Conservation (phyloP, 1,284 basidiomycete genomes). For the Fomes fomentarius region DNA sequence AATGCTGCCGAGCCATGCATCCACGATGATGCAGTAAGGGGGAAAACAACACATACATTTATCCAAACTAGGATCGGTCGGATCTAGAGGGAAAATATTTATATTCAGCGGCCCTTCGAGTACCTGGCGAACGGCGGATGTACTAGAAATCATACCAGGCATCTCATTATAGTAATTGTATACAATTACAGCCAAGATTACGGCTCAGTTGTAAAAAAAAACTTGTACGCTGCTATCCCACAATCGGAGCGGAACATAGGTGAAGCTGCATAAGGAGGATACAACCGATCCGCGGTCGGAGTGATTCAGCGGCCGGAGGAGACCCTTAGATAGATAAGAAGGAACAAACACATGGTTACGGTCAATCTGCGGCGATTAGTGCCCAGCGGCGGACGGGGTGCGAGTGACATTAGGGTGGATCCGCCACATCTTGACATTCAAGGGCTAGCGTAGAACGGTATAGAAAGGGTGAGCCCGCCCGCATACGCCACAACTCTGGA, state of each 20-base stretch:
- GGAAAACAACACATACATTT: neutral
- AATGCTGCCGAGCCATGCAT: no score
- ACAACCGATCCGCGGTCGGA: neutral
- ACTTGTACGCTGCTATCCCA: neutral
- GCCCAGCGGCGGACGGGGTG: constrained; percentile 15
- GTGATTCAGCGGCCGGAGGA: neutral
- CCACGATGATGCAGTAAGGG: neutral
- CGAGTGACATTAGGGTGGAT: constrained; percentile 24
- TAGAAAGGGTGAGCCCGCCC: neutral
- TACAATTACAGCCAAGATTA: neutral
- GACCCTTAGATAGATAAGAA: neutral
- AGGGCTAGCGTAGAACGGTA: constrained; percentile 7
- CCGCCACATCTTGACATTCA: constrained; percentile 26
- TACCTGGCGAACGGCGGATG: neutral
- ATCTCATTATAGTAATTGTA: neutral
- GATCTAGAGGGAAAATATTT: neutral
- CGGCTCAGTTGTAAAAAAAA: neutral
- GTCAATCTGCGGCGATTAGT: constrained; percentile 4
- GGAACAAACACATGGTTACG: no score
- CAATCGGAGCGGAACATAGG: neutral
- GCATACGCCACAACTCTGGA: neutral
- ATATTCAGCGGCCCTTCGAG: neutral
- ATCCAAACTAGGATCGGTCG: neutral
- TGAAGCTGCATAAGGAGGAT: neutral
- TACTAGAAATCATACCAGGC: neutral